Evolutionary conservation across 2,329 filamentous ascomycete genomes (phyloP), one percentile per base, ranked within the genome.

Genomic region (Ceratocystis destructans): DNA sequence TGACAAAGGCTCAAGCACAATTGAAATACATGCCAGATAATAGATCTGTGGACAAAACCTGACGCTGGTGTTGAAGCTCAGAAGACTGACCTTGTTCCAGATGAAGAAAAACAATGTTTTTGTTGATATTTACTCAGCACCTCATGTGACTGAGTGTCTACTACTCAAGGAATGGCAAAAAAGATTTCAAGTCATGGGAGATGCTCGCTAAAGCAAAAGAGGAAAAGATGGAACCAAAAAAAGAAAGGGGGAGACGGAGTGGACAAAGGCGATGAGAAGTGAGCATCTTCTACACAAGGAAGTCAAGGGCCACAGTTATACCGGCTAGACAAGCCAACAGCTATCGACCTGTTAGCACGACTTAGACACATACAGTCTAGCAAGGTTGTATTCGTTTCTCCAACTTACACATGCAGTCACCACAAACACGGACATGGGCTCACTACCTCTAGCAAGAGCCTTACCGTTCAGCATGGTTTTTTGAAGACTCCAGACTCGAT

Each of bases 401-500:
- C 20, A 59, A 64, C 61, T 37, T 67, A 64, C 61, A 25, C 62
- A 53, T 28, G 45, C 50, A 41, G 41, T 62, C 37, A 28, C 20
- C 37, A 67, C 37, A n/a, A 64, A 50, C 7, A 68, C 20, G 5
- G 28, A 31, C 44, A 61, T 68, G 8, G 64, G 64, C 31, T 66
- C 15, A n/a, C 44, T 31, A 0, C 75, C 75, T 5, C 74, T 73
- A 7, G 70, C 68, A 33, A 76, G 68, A 5, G 74, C 71, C 57
- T 72, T 73, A 0, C 74, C 74, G 8, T 66, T 61, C 41, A 74
- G 68, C 59, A 76, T 70, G 2, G 69, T 70, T 6, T 69, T 63
- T 55, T 76, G 75, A 45, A 73, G 70, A 17, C 73, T 71, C 73
- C 73, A 76, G 6, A 69, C 69, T 3, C 74, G 72, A 37, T 70